phyloP scores from a whole-genome alignment of 1,139 yeast species.

The Lizanozyma gosingica region DNA sequence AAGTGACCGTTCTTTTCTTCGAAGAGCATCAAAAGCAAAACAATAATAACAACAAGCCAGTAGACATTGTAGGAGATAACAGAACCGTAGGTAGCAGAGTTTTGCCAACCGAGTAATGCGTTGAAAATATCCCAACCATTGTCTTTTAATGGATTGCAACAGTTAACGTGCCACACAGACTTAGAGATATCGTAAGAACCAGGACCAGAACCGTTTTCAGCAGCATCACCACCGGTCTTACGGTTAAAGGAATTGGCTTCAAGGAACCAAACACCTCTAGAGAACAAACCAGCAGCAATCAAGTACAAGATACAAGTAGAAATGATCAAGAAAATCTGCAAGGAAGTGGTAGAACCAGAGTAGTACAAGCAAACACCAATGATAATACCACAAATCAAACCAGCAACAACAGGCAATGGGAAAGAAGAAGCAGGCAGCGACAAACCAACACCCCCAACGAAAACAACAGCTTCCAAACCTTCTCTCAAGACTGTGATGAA shows the following conservation, averaged over 20 bases:
- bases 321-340: slow-evolving; percentile 70
- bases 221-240: slow-evolving; percentile 78
- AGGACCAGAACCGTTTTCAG: slow-evolving; percentile 85
- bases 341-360: slow-evolving; percentile 64
- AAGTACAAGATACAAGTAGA: slow-evolving; percentile 79
- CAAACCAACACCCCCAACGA: slow-evolving; percentile 83
- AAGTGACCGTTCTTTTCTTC: slow-evolving; percentile 64
- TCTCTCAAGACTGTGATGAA: slow-evolving; percentile 80
- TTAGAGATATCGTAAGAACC: slow-evolving; percentile 76
- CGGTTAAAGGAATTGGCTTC: slow-evolving; percentile 56
- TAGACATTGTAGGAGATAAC: slow-evolving; percentile 76
- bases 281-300: slow-evolving; percentile 81
- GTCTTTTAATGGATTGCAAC: slow-evolving; percentile 84
- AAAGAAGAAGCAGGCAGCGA: slow-evolving; percentile 54
- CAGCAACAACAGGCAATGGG: slow-evolving; percentile 77
- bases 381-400: slow-evolving; percentile 60
- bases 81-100: slow-evolving; percentile 83
- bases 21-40: slow-evolving; percentile 51
- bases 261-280: slow-evolving; percentile 84
- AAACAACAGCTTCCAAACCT: slow-evolving; percentile 87
- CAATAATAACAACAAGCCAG: slow-evolving; percentile 58
- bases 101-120: slow-evolving; percentile 84
- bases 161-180: slow-evolving; percentile 88
- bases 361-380: slow-evolving; percentile 65
- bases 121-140: slow-evolving; percentile 93